Conservation (phyloP, 208 protist species). For the Angomonas ambiguus region DNA sequence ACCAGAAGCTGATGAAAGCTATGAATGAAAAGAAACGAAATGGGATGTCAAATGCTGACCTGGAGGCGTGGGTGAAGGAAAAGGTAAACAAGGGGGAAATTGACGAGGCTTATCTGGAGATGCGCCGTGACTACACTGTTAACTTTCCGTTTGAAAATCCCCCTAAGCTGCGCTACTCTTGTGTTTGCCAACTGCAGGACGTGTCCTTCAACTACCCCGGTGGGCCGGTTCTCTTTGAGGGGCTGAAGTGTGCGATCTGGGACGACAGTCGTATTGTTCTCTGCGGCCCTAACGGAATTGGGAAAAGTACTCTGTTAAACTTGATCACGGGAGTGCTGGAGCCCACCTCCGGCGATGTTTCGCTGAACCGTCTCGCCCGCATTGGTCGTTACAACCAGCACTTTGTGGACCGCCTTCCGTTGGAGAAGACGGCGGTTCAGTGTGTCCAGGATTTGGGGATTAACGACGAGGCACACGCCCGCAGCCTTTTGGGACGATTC, state of each 20-base stretch:
- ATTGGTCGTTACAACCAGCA: slow-evolving; percentile 91
- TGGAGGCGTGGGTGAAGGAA: slow-evolving; percentile 78
- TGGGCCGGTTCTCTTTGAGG: slow-evolving; percentile 63
- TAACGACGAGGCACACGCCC: slow-evolving; percentile 72
- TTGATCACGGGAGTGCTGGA: slow-evolving; percentile 82
- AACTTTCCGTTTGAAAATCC: slow-evolving; percentile 86
- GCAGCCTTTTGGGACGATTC: slow-evolving; percentile 81
- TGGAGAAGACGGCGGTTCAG: slow-evolving; percentile 87
- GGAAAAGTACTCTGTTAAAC: slow-evolving; percentile 93
- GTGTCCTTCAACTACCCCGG: slow-evolving; percentile 84
- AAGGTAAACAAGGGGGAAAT: slow-evolving; percentile 62
- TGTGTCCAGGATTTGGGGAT: slow-evolving; percentile 76
- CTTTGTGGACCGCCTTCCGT: slow-evolving; percentile 91
- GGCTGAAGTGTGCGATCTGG: slow-evolving; percentile 82
- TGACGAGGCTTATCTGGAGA: slow-evolving; percentile 70
- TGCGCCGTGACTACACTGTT: slow-evolving; percentile 83
- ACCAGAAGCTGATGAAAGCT: slow-evolving; percentile 55
- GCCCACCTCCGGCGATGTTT: slow-evolving; percentile 62
- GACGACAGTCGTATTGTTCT: slow-evolving; percentile 88
- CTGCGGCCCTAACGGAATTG: slow-evolving; percentile 89
- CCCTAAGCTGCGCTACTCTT: slow-evolving; percentile 72
- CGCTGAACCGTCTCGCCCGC: slow-evolving; percentile 77
- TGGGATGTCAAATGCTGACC: slow-evolving; percentile 82
- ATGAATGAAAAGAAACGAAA: slow-evolving; percentile 87
- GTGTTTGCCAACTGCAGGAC: slow-evolving; percentile 77